Percentiles rank a stretch among this genome's conserved stretches.
Evolutionary conservation across 768 basidiomycete genomes (phyloP).

Genomic region (Lenzites betulinus): DNA sequence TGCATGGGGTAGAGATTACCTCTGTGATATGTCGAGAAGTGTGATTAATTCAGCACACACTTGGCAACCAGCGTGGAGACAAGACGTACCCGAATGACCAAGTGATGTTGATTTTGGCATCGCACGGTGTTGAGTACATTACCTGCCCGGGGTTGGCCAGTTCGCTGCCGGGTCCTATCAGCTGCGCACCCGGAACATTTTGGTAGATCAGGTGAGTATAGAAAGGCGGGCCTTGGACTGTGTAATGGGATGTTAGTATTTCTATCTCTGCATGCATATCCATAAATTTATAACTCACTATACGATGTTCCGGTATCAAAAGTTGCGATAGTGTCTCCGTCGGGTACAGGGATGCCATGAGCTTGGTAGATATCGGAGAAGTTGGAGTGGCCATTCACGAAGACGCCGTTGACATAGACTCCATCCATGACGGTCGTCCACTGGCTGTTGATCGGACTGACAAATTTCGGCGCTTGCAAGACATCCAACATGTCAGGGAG

Average conservation of each 20-base stretch:
- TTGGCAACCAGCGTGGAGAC: too few species aligned
- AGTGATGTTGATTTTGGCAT: not conserved
- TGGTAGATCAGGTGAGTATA: not conserved
- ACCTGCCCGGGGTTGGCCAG: not conserved
- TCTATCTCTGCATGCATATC: too few species aligned
- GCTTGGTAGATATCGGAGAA: too few species aligned
- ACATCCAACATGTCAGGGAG: not conserved
- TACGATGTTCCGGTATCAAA: not conserved
- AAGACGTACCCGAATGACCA: not conserved
- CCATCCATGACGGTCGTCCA: not conserved
- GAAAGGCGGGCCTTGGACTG: not conserved
- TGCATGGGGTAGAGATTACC: conserved; percentile 16
- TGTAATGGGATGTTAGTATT: too few species aligned
- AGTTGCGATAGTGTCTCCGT: not conserved
- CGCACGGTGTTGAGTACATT: not conserved
- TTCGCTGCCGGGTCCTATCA: not conserved
- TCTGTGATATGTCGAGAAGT: not conserved
- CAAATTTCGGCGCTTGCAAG: not conserved
- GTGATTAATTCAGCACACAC: not conserved
- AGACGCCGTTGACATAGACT: not conserved
- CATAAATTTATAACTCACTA: not conserved
- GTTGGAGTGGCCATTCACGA: not conserved
- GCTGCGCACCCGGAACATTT: not conserved
- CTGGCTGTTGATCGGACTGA: too few species aligned
- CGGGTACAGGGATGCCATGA: too few species aligned